phyloP scores from a whole-genome alignment of 495 filamentous ascomycete genomes.

The Cenococcum geophilum region DNA sequence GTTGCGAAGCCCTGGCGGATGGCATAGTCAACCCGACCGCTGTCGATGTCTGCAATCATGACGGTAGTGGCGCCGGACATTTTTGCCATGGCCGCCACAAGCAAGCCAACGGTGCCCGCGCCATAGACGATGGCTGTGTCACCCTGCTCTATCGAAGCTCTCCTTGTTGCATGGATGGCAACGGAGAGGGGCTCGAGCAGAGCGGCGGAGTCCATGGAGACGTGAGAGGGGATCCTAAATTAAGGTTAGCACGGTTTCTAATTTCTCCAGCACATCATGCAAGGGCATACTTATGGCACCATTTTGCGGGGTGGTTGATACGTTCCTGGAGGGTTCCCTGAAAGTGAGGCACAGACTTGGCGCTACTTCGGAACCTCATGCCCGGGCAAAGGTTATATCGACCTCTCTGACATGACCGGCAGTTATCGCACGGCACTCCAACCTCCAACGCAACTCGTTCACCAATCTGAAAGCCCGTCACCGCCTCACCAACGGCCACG shows the following conservation, averaged over 20 bases:
- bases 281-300: constrained; percentile 37
- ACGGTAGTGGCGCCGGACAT: constrained; percentile 32
- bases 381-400: constrained; percentile 36
- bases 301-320: constrained; percentile 36
- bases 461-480: constrained; percentile 33
- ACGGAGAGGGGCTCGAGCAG: constrained; percentile 34
- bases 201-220: constrained; percentile 30
- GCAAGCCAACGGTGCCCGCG: constrained; percentile 34
- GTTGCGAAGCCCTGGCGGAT: constrained; percentile 30
- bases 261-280: constrained; percentile 25
- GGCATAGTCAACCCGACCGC: constrained; percentile 32
- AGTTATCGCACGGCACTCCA: constrained; percentile 35
- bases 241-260: constrained; percentile 20
- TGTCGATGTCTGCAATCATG: constrained; percentile 34
- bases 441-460: constrained; percentile 35
- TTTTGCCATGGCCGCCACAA: constrained; percentile 34
- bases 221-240: constrained; percentile 29
- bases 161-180: constrained; percentile 32
- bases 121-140: constrained; percentile 35
- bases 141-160: constrained; percentile 32
- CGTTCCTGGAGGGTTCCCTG: constrained; percentile 36
- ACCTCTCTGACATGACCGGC: constrained; percentile 35
- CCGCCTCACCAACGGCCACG: constrained; percentile 32
- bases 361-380: constrained; percentile 36
- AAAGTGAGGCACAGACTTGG: constrained; percentile 36